Percentiles rank a stretch among this genome's conserved stretches.
These are phyloP conservation scores for Penicillium manginii DNA, from an alignment of 495 filamentous ascomycete species.

Conservation along the genomic window DNA sequence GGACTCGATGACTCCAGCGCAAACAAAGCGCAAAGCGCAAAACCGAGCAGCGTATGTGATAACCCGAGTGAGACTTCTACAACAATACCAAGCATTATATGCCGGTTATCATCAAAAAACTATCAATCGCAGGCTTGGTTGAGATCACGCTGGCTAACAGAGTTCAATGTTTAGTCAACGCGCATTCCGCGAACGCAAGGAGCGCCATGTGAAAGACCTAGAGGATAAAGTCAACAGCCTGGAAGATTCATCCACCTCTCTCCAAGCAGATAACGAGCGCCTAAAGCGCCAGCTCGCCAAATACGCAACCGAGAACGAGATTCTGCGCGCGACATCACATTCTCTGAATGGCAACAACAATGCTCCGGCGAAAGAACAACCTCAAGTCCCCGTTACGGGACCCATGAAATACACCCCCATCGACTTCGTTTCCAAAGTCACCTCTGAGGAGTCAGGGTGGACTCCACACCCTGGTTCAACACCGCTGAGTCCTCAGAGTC, in stretches of 20 bases:
- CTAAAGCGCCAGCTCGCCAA: conserved; percentile 80
- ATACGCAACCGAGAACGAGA: conserved; percentile 88
- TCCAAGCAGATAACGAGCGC: conserved; percentile 78
- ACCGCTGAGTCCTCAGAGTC: conserved; percentile 1
- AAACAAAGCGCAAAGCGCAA: conserved; percentile 89
- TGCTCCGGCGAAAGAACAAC: conserved; percentile 21
- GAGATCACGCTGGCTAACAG: no score
- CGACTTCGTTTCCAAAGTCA: conserved; percentile 60
- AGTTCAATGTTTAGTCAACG: conserved; percentile 66
- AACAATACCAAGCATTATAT: background rate
- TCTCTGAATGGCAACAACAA: conserved; percentile 23
- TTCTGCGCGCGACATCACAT: conserved; percentile 75
- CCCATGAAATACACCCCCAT: conserved; percentile 75
- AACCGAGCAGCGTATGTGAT: conserved; percentile 90
- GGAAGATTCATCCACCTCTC: conserved; percentile 57
- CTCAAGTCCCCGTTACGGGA: conserved; percentile 53
- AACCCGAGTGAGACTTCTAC: background rate
- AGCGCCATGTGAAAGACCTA: conserved; percentile 88
- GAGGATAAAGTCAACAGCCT: conserved; percentile 81
- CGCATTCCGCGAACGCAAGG: conserved; percentile 96
- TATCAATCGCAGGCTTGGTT: no score
- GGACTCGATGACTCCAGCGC: conserved; percentile 74
- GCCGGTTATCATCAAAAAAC: conserved; percentile 3
- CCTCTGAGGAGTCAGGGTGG: conserved; percentile 33
- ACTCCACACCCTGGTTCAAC: background rate